Conservation (phyloP, 108 stramenopile species). For the Pseudonitzschia multiseries region DNA sequence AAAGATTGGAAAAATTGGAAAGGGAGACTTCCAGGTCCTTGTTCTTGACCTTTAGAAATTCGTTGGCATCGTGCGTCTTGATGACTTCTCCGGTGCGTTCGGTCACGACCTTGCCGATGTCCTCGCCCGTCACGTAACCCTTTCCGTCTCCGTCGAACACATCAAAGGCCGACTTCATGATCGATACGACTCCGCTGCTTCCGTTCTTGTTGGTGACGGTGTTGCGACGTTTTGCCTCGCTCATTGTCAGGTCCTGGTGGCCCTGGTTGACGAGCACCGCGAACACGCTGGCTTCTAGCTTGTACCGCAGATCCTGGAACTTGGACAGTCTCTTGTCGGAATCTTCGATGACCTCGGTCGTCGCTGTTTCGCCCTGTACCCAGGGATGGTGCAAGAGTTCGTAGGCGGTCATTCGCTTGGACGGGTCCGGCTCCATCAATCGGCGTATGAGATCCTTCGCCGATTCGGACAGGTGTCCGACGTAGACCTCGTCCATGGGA, state of each 20-base stretch:
- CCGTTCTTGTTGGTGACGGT: constrained; percentile 21
- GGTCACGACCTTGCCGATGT: constrained; percentile 65
- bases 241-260: constrained; percentile 40
- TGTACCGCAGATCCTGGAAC: constrained; percentile 58
- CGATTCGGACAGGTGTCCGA: constrained; percentile 65
- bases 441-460: constrained; percentile 71
- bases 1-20: constrained; percentile 68
- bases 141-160: constrained; percentile 75
- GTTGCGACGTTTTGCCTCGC: constrained; percentile 36
- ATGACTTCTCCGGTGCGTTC: constrained; percentile 56
- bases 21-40: constrained; percentile 48
- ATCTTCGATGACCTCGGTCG: constrained; percentile 59
- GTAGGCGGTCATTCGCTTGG: constrained; percentile 64
- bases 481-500: constrained; percentile 32
- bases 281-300: constrained; percentile 76
- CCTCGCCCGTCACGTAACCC: constrained; percentile 65
- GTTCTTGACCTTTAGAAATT: constrained; percentile 43
- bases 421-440: constrained; percentile 73
- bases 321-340: constrained; percentile 72
- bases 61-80: constrained; percentile 44
- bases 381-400: constrained; percentile 86
- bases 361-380: constrained; percentile 83
- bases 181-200: constrained; percentile 46
- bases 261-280: constrained; percentile 69
- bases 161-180: constrained; percentile 77